Percentiles rank a stretch among this genome's conserved stretches.
phyloP scores from a whole-genome alignment of 1,139 yeast genomes.

The Suhomyces taliae region DNA sequence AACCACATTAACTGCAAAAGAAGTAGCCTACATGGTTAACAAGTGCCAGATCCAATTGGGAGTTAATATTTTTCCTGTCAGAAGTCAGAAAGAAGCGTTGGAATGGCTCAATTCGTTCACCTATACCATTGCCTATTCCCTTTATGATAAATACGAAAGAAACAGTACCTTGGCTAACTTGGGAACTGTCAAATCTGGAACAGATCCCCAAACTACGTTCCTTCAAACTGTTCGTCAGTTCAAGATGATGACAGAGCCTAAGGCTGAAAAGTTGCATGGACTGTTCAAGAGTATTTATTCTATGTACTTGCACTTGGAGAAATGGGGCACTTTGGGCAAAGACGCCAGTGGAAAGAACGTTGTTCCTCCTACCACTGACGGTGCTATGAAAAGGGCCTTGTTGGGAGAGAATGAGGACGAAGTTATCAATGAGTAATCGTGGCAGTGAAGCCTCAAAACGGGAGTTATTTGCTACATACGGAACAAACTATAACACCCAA shows the following conservation, averaged over 20 bases:
- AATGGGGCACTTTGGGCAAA: conserved; percentile 30
- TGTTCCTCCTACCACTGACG: conserved; percentile 42
- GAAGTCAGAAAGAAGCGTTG: conserved; percentile 47
- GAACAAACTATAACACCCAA: too few species aligned
- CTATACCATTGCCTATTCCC: conserved; percentile 51
- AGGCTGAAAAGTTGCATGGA: conserved; percentile 34
- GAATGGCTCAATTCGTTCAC: conserved; percentile 59
- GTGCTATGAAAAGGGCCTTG: conserved; percentile 46
- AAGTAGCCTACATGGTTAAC: conserved; percentile 33
- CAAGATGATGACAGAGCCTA: conserved; percentile 53
- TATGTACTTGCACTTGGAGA: conserved; percentile 31
- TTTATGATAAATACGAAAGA: conserved; percentile 57
- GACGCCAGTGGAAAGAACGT: conserved; percentile 36
- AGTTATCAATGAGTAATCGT: conserved; percentile 19
- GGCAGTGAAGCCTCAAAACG: not conserved
- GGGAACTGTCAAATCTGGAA: conserved; percentile 56
- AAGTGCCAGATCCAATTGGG: conserved; percentile 32
- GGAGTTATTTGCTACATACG: too few species aligned
- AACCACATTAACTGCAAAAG: conserved; percentile 34
- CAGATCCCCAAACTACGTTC: conserved; percentile 45
- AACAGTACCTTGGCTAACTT: conserved; percentile 54
- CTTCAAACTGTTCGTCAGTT: conserved; percentile 54
- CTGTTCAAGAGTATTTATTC: conserved; percentile 40
- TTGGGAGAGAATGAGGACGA: conserved; percentile 54
- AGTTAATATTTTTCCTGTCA: conserved; percentile 49